These are phyloP conservation scores for Clonostachys solani DNA, from an alignment of 2,329 filamentous ascomycete genomes.

Conservation along the genomic window DNA sequence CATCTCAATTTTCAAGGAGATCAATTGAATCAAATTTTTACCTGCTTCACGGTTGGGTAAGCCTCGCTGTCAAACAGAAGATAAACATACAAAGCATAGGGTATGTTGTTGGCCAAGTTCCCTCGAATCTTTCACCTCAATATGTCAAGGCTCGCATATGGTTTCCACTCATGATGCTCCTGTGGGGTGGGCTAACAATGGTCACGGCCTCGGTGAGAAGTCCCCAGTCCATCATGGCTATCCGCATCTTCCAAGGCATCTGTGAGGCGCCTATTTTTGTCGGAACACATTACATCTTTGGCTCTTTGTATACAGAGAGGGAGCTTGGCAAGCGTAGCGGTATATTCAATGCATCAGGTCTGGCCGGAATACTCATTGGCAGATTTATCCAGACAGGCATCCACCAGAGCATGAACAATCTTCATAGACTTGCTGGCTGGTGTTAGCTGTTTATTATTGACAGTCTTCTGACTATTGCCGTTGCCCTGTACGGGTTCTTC, in stretches of 20 bases:
- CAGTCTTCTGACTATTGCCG: slow-evolving; percentile 22
- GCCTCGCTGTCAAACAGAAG: slow-evolving; percentile 26
- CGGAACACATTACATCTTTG: slow-evolving; percentile 30
- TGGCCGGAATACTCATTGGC: slow-evolving; percentile 36
- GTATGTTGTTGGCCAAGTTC: slow-evolving; percentile 56
- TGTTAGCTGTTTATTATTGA: slow-evolving; percentile 41
- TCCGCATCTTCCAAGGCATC: slow-evolving; percentile 39
- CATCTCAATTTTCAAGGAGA: slow-evolving; percentile 40
- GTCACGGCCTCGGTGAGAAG: slow-evolving; percentile 21
- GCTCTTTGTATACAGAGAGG: slow-evolving; percentile 33
- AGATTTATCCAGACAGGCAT: slow-evolving; percentile 38
- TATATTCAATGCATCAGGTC: slow-evolving; percentile 36
- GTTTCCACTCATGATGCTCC: slow-evolving; percentile 59
- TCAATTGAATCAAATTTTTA: slow-evolving; percentile 46
- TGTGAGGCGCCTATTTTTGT: slow-evolving; percentile 27
- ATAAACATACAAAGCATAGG: too few relatives aligned
- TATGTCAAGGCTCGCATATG: slow-evolving; percentile 55
- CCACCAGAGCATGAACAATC: slow-evolving; percentile 32
- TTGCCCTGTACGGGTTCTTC: slow-evolving; percentile 20
- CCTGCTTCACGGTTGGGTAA: slow-evolving; percentile 57
- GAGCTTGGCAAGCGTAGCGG: slow-evolving; percentile 35
- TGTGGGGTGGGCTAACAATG: slow-evolving; percentile 53
- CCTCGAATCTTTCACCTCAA: slow-evolving; percentile 57
- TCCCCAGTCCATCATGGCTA: slow-evolving; percentile 24
- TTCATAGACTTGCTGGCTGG: slow-evolving; percentile 33